Evolutionary conservation across 1,284 basidiomycete species (phyloP).

Genomic region (Mycosarcoma maydis): DNA sequence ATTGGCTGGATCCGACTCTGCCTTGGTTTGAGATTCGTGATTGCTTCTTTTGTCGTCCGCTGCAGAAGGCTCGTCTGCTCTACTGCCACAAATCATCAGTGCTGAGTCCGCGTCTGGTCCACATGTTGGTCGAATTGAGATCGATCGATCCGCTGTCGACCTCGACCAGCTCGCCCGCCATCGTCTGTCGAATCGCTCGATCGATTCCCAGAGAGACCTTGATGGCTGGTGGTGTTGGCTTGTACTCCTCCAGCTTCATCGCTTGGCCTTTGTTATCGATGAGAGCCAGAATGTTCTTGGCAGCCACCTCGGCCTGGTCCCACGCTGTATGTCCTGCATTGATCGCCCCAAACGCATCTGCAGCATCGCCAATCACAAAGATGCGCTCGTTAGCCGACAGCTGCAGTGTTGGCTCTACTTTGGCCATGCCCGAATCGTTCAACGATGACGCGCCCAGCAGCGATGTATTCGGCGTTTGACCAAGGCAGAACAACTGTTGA

Average conservation of each 20-base stretch:
- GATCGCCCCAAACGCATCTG: slow-evolving; percentile 49
- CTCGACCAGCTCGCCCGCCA: slow-evolving; percentile 18
- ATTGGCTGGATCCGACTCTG: no score
- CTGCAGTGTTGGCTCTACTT: slow-evolving; percentile 27
- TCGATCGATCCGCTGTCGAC: slow-evolving; percentile 15
- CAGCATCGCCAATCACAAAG: slow-evolving; percentile 48
- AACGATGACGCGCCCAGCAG: slow-evolving; percentile 6
- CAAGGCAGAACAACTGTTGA: slow-evolving; percentile 38
- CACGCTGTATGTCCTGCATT: slow-evolving; percentile 52
- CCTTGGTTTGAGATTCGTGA: no score
- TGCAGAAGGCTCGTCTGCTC: no score
- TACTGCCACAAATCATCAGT: slow-evolving; percentile 20
- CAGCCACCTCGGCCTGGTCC: slow-evolving; percentile 41
- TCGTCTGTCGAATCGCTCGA: slow-evolving; percentile 18
- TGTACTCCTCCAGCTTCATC: slow-evolving; percentile 17
- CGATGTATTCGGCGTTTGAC: slow-evolving; percentile 37
- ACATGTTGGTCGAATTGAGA: slow-evolving; percentile 33
- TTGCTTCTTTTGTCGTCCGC: no score
- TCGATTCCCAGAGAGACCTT: slow-evolving; percentile 31
- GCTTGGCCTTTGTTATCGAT: slow-evolving; percentile 1
- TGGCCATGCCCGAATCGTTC: slow-evolving; percentile 27
- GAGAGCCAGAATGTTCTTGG: slow-evolving; percentile 29
- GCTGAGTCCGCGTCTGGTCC: slow-evolving; percentile 25
- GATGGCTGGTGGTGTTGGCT: slow-evolving; percentile 18
- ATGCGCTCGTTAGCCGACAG: slow-evolving; percentile 15